Evolutionary conservation across 2,329 filamentous ascomycete genomes (phyloP).

Genomic region (Cladosporium halotolerans): DNA sequence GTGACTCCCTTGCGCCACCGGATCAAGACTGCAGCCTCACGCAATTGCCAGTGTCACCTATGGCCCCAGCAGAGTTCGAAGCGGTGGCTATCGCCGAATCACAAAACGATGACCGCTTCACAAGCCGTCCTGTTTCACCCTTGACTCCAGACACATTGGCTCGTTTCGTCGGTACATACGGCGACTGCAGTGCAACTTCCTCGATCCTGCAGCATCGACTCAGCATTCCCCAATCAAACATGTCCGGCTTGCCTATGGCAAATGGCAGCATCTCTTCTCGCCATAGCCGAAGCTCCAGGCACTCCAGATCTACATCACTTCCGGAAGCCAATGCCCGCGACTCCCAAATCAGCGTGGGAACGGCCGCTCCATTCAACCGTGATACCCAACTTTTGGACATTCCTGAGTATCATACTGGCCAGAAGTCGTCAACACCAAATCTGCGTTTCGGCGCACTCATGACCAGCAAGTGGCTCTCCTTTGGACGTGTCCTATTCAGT

Average conservation of each 20-base stretch:
- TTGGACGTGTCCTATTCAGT: constrained; percentile 76
- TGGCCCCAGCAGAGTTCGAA: constrained; percentile 9
- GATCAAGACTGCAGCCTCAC: constrained; percentile 11
- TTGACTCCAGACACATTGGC: constrained; percentile 47
- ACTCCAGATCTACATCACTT: constrained; percentile 26
- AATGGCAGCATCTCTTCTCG: constrained; percentile 20
- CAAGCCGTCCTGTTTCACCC: constrained; percentile 1
- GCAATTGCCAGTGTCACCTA: constrained; percentile 15
- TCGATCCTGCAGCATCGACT: constrained; percentile 18
- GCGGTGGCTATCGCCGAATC: not conserved
- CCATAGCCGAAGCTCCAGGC: constrained; percentile 23
- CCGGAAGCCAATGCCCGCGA: constrained; percentile 20
- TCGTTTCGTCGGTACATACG: constrained; percentile 49
- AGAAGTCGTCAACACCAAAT: constrained; percentile 55
- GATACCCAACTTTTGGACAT: constrained; percentile 53
- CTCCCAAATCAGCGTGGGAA: constrained; percentile 17
- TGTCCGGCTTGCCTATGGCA: not conserved
- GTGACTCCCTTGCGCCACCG: constrained; percentile 3
- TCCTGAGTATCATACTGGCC: constrained; percentile 28
- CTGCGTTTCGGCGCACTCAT: constrained; percentile 74
- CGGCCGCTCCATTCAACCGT: constrained; percentile 33
- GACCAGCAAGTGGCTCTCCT: constrained; percentile 81
- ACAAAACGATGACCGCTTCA: constrained; percentile 5
- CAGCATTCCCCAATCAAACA: not conserved
- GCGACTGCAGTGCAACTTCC: constrained; percentile 34